Percentiles rank a stretch among this genome's conserved stretches.
These are phyloP conservation scores for Trichosporon coremiiforme DNA, from an alignment of 1,284 basidiomycete genomes.

Conservation along the genomic window DNA sequence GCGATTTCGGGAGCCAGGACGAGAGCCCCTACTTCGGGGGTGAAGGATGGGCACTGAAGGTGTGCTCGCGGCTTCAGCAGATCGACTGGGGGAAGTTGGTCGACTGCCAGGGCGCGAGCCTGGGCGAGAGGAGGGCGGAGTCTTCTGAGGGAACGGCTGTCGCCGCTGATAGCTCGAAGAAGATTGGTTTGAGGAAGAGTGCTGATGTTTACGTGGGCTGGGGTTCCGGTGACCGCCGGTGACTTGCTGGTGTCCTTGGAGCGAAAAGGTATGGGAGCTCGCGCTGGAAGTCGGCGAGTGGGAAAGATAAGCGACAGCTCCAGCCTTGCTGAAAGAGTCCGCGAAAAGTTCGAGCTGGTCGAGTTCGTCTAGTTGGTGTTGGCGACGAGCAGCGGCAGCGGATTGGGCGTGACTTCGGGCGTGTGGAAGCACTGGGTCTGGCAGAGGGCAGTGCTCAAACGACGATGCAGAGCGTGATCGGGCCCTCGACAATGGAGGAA, in stretches of 20 bases:
- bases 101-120: slow-evolving; percentile 15
- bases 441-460: neutral
- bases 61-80: neutral
- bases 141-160: slow-evolving; percentile 2
- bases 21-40: slow-evolving; percentile 5
- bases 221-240: neutral
- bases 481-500: slow-evolving; percentile 6
- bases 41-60: neutral
- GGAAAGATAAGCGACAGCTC: neutral
- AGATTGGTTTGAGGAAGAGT: neutral
- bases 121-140: neutral
- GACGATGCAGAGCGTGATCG: neutral
- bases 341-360: slow-evolving; percentile 10
- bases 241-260: neutral
- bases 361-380: neutral
- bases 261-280: slow-evolving; percentile 5
- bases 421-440: neutral
- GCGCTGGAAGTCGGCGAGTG: slow-evolving; percentile 8
- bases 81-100: neutral
- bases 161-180: neutral
- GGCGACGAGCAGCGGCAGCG: neutral
- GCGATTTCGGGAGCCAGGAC: neutral
- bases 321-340: neutral
- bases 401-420: neutral
- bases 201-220: slow-evolving; percentile 4